Evolutionary conservation across 768 basidiomycete species (phyloP).

Genomic region (Sarcomyxa edulis): DNA sequence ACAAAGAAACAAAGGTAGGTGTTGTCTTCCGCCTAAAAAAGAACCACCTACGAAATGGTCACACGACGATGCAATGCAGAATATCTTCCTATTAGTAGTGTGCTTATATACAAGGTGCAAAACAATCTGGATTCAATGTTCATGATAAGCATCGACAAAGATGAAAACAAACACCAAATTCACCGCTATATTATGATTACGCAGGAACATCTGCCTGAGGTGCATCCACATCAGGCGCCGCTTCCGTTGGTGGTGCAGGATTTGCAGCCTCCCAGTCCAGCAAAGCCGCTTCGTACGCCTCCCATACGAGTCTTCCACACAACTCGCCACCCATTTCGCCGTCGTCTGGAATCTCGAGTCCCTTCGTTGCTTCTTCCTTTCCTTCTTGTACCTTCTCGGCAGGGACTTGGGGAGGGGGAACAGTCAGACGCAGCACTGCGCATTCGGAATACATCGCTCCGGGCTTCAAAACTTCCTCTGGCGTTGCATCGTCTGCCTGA

Average conservation of each 20-base stretch:
- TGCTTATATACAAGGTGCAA: no score
- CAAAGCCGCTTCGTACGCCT: conserved; percentile 61
- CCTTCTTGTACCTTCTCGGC: conserved; percentile 16
- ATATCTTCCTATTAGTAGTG: no score
- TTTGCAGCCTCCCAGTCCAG: conserved; percentile 59
- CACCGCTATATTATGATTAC: no score
- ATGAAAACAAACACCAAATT: no score
- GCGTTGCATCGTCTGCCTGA: conserved; percentile 11
- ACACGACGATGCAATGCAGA: no score
- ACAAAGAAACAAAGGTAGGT: no score
- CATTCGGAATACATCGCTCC: conserved; percentile 78
- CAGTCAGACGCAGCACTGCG: conserved; percentile 47
- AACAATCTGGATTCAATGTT: no score
- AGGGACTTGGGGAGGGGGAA: conserved; percentile 21
- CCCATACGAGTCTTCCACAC: conserved; percentile 70
- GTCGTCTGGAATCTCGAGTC: conserved; percentile 41
- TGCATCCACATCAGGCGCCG: conserved; percentile 6
- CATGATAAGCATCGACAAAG: no score
- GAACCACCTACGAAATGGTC: no score
- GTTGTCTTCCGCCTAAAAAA: no score
- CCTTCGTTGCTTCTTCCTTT: conserved; percentile 16
- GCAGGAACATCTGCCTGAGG: no score
- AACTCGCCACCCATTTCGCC: conserved; percentile 68
- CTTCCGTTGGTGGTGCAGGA: conserved; percentile 16
- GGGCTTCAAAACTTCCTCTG: conserved; percentile 68